Percentiles rank a stretch among this genome's conserved stretches.
Conservation (phyloP, 305 asterid genomes). For the Withania somnifera region DNA sequence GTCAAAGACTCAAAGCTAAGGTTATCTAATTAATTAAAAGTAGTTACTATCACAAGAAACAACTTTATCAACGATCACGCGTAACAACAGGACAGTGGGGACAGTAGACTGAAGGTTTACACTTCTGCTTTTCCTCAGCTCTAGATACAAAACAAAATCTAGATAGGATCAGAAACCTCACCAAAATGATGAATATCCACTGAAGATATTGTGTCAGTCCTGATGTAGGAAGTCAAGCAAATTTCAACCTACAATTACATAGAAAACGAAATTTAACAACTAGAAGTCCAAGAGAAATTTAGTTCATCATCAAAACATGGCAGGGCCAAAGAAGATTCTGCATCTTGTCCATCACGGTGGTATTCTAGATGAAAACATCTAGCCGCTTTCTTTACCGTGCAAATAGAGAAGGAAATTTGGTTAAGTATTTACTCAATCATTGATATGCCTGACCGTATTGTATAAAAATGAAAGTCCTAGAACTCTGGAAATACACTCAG, state of each 20-base stretch:
- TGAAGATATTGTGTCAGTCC: slow-evolving; percentile 66
- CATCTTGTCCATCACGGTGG: neutral
- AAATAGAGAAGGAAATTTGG: neutral
- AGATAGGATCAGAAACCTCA: slow-evolving; percentile 21
- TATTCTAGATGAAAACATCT: neutral
- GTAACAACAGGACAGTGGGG: neutral
- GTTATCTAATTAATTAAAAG: neutral
- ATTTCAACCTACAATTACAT: slow-evolving; percentile 64
- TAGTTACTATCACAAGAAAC: neutral
- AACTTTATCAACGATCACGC: neutral
- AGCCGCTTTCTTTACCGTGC: neutral
- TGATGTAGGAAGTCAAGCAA: slow-evolving; percentile 88
- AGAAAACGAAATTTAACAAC: neutral
- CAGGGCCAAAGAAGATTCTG: neutral
- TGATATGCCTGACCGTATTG: neutral
- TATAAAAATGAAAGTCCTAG: neutral
- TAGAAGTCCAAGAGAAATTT: neutral
- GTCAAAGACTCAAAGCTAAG: slow-evolving; percentile 7
- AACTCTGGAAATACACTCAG: slow-evolving; percentile 3
- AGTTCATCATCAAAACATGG: neutral
- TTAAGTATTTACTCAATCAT: neutral
- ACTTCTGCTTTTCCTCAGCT: neutral
- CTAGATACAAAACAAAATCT: neutral
- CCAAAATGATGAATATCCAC: slow-evolving; percentile 90
- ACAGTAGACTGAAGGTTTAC: neutral